Base-by-base conservation (phyloP, 2,329 filamentous ascomycete genomes). In the Beauveria sp. region DNA sequence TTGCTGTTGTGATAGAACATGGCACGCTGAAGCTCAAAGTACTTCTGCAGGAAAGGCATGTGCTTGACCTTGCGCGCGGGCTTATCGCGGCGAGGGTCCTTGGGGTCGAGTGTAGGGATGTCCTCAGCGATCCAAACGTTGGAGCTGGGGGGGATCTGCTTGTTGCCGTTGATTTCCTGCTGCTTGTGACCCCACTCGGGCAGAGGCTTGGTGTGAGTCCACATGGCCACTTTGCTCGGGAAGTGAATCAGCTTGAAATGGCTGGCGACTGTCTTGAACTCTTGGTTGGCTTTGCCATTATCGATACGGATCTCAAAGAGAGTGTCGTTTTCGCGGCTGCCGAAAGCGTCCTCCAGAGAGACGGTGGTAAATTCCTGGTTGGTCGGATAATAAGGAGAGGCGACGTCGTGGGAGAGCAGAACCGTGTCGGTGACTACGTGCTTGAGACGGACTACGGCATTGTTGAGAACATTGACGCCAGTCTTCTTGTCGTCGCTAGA, bases 1-100 rank as follows among this genome's bases (percentile, higher is more conserved):
- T 96, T 93, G 75, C 93, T 98, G 83, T 99, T 99, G 82, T 99
- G 95, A 83, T 90, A 93, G 83, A 99, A 99, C 93, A 99, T 99
- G 69, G 93, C 91, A 55, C 93, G 86, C 77, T 99, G 95, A 62
- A 99, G 83, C 79, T 99, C 95, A 66, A 97, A 86, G 82, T 93
- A 99, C 79, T 99, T 99, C 70, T 84, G 86, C 66, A 97, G 78
- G 83, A 99, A 99, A 20, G 93, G 87, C 70, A 98, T 74, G 22
- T 81, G 81, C 81, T 96, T 97, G 71, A 93, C 83, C 77, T 93
- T 83, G 69, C 86, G 87, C 69, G 87, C 83, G 64, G 90, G 83
- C 78, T 89, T 95, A 63, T 86, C 78, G 64, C 91, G 85, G 62
- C 95, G 91, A 45, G 83, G 80, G 67, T 87, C 86, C 67, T 91